Base-by-base conservation (phyloP, 345 rosid genomes). In the Brassica napus region DNA sequence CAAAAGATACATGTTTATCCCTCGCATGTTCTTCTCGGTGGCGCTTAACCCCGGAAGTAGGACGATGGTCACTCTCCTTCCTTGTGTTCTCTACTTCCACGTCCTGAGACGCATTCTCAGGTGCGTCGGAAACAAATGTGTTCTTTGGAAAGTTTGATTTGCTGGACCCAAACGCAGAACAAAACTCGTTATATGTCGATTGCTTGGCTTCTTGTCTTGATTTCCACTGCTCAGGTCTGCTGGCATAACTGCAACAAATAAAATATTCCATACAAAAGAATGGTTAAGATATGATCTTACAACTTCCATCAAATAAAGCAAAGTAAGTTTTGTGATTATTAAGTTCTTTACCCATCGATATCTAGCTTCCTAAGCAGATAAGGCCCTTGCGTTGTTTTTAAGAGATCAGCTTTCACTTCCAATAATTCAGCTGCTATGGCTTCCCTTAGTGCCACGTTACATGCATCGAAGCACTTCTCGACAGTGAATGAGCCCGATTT, bases 401-500 rank as follows among this genome's bases (percentile, higher is more conserved):
- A 87, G 73, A 92, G 86, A 81, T 85, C 95, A 71, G 68, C 72
- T 78, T 61, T 87, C 79, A 89, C 91, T 47, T 84, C 85, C 82
- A 85, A 79, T 73, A 94, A 73, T 77, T 94, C 98, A 34, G 86
- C 77, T 67, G 89, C 97, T 81, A 94, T 86, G 77, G 87, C 81
- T 82, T 92, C 97, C 80, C 86, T 86, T 58, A 89, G 78, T 35
- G 97, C 85, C 80, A 86, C 57, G 76, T 88, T 90, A 86, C 95
- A 81, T 59, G 88, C 91, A 73, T 76, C 37, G 54, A 92, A 92
- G 84, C 98, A 92, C 82, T 86, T 94, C 73, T 92, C 97, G 72
- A 94, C 87, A 6, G 93, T 89, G 80, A 91, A 94, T 76, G 95
- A 91, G 77, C 98, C 94, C 10, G 97, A 91, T 1, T 90, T 77